Evolutionary conservation across 2,329 filamentous ascomycete genomes (phyloP).

Genomic region (Aspergillus uvarum): DNA sequence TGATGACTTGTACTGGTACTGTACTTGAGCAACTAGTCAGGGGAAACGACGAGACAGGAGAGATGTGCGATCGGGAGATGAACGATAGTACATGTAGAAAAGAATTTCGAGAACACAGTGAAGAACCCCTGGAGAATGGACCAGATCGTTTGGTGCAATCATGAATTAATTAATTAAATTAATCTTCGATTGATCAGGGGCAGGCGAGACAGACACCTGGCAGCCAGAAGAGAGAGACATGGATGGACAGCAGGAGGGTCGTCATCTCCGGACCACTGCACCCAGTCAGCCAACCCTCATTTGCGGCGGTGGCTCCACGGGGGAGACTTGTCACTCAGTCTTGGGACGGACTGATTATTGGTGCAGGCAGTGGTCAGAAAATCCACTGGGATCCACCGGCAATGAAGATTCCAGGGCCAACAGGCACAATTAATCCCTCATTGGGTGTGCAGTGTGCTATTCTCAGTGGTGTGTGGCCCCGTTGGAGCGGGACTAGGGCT

Average conservation of each 20-base stretch:
- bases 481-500: not conserved
- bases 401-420: not conserved
- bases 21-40: too few species aligned
- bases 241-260: not conserved
- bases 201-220: not conserved
- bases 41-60: not conserved
- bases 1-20: too few species aligned
- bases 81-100: too few species aligned
- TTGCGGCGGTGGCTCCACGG: too few species aligned
- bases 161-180: not conserved
- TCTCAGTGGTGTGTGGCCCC: too few species aligned
- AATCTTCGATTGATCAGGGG: not conserved
- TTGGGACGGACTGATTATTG: not conserved
- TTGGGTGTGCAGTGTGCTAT: not conserved
- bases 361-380: too few species aligned
- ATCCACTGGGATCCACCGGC: not conserved
- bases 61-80: not conserved
- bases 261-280: not conserved
- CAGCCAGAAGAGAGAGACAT: too few species aligned
- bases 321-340: not conserved
- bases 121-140: not conserved
- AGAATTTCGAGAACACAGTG: not conserved
- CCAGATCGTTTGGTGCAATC: not conserved
- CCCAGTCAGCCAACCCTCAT: not conserved
- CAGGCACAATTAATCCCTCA: not conserved